These are phyloP conservation scores for Raphanus hybrid DNA, from an alignment of 441 rosid species.

Conservation along the genomic window DNA sequence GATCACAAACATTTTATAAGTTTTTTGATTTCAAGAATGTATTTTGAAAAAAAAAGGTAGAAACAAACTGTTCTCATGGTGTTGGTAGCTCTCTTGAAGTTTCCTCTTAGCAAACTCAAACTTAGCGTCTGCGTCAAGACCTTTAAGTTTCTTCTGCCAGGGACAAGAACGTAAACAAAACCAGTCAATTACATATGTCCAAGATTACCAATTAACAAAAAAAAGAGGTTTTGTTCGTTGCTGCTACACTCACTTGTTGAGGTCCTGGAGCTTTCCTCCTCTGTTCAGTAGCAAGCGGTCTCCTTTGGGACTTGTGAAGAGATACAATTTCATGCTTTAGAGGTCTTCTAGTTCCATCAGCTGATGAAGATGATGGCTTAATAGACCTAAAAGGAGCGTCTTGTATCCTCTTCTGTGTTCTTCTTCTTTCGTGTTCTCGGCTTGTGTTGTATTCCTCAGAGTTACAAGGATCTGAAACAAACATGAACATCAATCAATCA, in stretches of 20 bases:
- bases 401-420: slow-evolving; percentile 53
- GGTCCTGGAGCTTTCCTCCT: slow-evolving; percentile 48
- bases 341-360: slow-evolving; percentile 62
- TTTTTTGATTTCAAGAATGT: no score
- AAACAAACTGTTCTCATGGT: slow-evolving; percentile 59
- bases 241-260: slow-evolving; percentile 60
- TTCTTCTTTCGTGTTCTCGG: slow-evolving; percentile 41
- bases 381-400: slow-evolving; percentile 52
- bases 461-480: slow-evolving; percentile 81
- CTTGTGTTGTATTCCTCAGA: slow-evolving; percentile 62
- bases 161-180: slow-evolving; percentile 18
- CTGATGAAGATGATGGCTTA: slow-evolving; percentile 48
- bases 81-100: slow-evolving; percentile 76
- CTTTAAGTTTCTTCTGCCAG: slow-evolving; percentile 64
- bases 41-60: not conserved
- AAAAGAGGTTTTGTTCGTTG: not conserved
- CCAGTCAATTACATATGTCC: not conserved
- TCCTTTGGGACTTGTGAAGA: slow-evolving; percentile 1
- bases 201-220: not conserved
- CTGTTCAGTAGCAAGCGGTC: slow-evolving; percentile 51
- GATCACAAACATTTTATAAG: no score
- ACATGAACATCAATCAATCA: slow-evolving; percentile 46
- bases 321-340: slow-evolving; percentile 30
- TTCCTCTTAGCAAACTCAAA: slow-evolving; percentile 71
- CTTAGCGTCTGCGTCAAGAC: slow-evolving; percentile 52